Base-by-base conservation (phyloP, 306 rosid genomes). In the Hylodesmum podocarpum region DNA sequence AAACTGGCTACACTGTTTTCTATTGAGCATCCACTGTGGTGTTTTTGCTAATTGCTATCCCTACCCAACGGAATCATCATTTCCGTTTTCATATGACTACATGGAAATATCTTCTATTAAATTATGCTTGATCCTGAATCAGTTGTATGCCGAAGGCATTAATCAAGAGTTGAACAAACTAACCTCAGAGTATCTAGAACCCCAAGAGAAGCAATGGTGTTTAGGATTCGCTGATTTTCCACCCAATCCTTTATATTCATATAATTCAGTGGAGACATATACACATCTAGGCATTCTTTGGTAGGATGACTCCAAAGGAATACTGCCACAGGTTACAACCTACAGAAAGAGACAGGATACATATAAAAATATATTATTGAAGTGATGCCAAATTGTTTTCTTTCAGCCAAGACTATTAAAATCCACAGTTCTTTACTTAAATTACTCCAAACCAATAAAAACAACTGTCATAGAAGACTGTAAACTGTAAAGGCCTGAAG, bases 311-410 rank as follows among this genome's bases (percentile, higher is more conserved):
- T 96, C 99, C 87, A 96, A 70, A 66, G 99, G 97, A 83, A 96
- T 96, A 76, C 99, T 96, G 75, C 99, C 98, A 69, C 99, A 96
- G 24, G 99, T 96, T 69, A 96, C 99, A 73, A 96, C 97, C 99
- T 96, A 81, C 88, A 84, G 9, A 73, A 74, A 80, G 80, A 43
- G 75, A 43, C 15, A 78, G 9, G 28, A 59, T 25, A 69, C 28
- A 65, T 58, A 58, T 81, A 43, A 70, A 61, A 22, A 72, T 24
- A 47, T 25, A 29, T 16, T 16, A 6, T 2, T 16, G 53, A 43
- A 55, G 18, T 9, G 41, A 22, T 31, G 29, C 9, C 63, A 80
- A 31, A 27, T 49, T 29, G 31, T 22, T 71, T 57, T 47, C 44
- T 40, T 22, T 29, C 63, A 19, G 12, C 8, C 11, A 47, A 65